Base-by-base conservation (phyloP, 176 grass and related monocot genomes). In the Bonia amplexicaulis region DNA sequence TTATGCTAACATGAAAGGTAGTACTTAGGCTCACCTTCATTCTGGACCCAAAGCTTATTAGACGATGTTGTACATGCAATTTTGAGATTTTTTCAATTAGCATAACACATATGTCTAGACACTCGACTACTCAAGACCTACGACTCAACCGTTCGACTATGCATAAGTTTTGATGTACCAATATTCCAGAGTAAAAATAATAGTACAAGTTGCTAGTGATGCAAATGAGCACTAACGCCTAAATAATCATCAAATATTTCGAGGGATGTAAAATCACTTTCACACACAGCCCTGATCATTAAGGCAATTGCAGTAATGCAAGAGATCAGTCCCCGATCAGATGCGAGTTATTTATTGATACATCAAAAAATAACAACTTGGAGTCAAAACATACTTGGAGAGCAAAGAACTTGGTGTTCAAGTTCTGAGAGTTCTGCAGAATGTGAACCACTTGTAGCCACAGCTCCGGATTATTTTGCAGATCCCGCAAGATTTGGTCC, bases 401-500 rank as follows among this genome's bases (percentile, higher is more conserved):
- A 16, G 93, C 93, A 79, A 96, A 99, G 75, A 99, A 99, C 68
- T 99, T 99, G 71, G 97, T 96, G 86, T 99, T 99, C 54, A 99
- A 77, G 74, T 89, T 94, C 79, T 99, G 93, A 2, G 97, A 96
- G 66, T 96, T 94, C 74, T 96, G 93, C 66, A 99, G 81, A 88
- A 99, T 96, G 86, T 99, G 93, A 25, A 99, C 97, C 6, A 99
- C 97, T 86, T 99, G 97, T 37, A 99, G 80, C 97, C 97, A 99
- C 74, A 90, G 94, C 57, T 99, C 97, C 2, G 92, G 93, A 64
- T 96, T 99, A 66, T 99, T 99, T 66, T 99, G 97, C 39, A 99
- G 85, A 29, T 99, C 97, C 19, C 97, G 90, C 31, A 99, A 49
- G 71, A 99, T 96, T 79, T 88, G 93, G 81, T 99, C 97, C 14